Percentiles rank a stretch among this genome's conserved stretches.
phyloP scores from a whole-genome alignment of 805 yeast species.

The Cyberlindnera bimundalis region DNA sequence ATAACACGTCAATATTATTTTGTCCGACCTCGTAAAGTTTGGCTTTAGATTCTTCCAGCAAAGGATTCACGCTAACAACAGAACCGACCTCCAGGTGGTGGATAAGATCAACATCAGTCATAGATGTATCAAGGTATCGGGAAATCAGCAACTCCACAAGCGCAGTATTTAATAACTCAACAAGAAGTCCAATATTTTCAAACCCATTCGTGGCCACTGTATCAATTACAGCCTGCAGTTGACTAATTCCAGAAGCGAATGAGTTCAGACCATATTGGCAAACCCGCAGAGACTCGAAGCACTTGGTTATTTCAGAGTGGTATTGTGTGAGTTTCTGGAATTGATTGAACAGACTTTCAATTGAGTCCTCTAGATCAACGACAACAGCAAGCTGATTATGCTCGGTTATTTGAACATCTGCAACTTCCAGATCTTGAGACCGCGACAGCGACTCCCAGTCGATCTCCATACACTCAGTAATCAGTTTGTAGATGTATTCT shows the following conservation, averaged over 20 bases:
- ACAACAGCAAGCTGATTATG: conserved; percentile 32
- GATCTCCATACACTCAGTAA: conserved; percentile 36
- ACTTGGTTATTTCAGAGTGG: conserved; percentile 25
- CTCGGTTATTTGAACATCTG: conserved; percentile 30
- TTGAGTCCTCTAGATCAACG: conserved; percentile 30
- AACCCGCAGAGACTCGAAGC: conserved; percentile 24
- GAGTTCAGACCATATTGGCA: conserved; percentile 26
- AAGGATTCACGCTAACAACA: conserved; percentile 38
- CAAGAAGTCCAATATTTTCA: conserved; percentile 32
- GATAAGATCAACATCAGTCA: conserved; percentile 6
- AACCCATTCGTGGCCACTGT: conserved; percentile 36
- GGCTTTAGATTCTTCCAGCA: conserved; percentile 36
- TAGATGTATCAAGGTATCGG: conserved; percentile 24
- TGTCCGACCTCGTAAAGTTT: conserved; percentile 29
- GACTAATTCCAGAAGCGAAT: conserved; percentile 23
- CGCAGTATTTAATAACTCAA: conserved; percentile 32
- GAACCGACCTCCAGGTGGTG: conserved; percentile 39
- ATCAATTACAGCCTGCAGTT: conserved; percentile 37
- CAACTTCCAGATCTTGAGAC: conserved; percentile 44
- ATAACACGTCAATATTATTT: conserved; percentile 20
- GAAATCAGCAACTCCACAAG: conserved; percentile 28
- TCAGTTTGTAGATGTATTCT: conserved; percentile 29
- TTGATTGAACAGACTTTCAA: conserved; percentile 31
- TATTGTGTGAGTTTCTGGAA: conserved; percentile 29
- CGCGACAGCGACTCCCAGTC: conserved; percentile 54